A percentile compares a stretch with the other conserved stretches of the same genome.
phyloP scores from a whole-genome alignment of 176 grass and related monocot species.

The Oryza australiensis region DNA sequence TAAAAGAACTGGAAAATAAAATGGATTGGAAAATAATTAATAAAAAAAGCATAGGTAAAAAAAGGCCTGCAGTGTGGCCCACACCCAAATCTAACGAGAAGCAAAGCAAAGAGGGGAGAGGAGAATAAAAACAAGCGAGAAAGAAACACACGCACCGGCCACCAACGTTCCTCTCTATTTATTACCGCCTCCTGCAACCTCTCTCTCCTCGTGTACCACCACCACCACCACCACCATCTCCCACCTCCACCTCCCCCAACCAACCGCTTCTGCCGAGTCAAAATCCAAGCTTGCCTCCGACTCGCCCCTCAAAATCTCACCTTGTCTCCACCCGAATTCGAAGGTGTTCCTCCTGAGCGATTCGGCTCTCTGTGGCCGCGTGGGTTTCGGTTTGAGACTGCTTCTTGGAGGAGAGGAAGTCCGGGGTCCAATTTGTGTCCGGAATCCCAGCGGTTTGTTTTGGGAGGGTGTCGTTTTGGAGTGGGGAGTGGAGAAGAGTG shows the following conservation, averaged over 20 bases:
- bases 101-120: not conserved
- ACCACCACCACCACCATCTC: not conserved
- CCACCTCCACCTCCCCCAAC: not conserved
- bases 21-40: not conserved
- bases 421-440: slow-evolving; percentile 1
- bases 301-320: not conserved
- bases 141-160: not conserved
- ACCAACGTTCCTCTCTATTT: slow-evolving; percentile 50
- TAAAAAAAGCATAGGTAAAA: not conserved
- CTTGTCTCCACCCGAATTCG: not conserved
- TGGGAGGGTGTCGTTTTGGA: not conserved
- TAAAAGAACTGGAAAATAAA: not conserved
- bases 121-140: not conserved
- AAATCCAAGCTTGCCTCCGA: not conserved
- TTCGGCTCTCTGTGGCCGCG: not conserved
- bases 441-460: not conserved
- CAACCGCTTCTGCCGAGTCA: not conserved
- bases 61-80: not conserved
- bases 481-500: not conserved
- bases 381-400: not conserved
- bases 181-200: slow-evolving; percentile 23
- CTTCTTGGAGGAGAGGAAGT: not conserved
- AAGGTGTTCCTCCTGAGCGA: not conserved
- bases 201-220: slow-evolving; percentile 45
- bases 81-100: not conserved